Evolutionary conservation across 208 protist species (phyloP).

Genomic region (Acanthamoeba culbertsoni): DNA sequence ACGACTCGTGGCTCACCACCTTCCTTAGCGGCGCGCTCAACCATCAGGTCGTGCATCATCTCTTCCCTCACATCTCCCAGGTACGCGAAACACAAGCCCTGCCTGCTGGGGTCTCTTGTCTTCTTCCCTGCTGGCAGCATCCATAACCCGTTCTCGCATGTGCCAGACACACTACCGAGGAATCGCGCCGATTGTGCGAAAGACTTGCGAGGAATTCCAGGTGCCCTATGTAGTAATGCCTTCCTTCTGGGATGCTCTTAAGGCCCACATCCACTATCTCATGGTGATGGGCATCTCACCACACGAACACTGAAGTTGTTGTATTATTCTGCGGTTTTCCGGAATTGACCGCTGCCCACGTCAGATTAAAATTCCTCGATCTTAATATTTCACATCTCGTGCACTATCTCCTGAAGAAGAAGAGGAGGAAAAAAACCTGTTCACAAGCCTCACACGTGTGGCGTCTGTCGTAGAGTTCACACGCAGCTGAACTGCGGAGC

Average conservation of each 20-base stretch:
- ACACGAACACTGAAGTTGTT: neutral
- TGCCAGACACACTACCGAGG: slow-evolving; percentile 75
- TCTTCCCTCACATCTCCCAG: slow-evolving; percentile 66
- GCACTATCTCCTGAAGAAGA: too few relatives aligned
- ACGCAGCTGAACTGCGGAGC: too few relatives aligned
- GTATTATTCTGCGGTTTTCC: too few relatives aligned
- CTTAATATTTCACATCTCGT: too few relatives aligned
- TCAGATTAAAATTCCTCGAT: too few relatives aligned
- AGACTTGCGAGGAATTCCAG: slow-evolving; percentile 72
- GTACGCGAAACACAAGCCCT: neutral
- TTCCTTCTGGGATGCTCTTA: slow-evolving; percentile 13
- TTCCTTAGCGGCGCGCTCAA: slow-evolving; percentile 76
- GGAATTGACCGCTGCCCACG: too few relatives aligned
- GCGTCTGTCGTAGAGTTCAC: too few relatives aligned
- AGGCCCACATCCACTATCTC: slow-evolving; percentile 39
- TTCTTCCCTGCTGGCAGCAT: neutral
- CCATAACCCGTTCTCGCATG: neutral
- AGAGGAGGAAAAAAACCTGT: too few relatives aligned
- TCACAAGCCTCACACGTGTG: too few relatives aligned
- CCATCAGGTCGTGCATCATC: slow-evolving; percentile 75
- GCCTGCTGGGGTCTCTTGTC: neutral
- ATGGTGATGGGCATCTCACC: neutral
- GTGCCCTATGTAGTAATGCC: slow-evolving; percentile 68
- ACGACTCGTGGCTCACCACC: slow-evolving; percentile 69
- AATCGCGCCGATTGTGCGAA: slow-evolving; percentile 71